Conservation (phyloP, 805 yeast species). For the Monosporozyma servazzii region DNA sequence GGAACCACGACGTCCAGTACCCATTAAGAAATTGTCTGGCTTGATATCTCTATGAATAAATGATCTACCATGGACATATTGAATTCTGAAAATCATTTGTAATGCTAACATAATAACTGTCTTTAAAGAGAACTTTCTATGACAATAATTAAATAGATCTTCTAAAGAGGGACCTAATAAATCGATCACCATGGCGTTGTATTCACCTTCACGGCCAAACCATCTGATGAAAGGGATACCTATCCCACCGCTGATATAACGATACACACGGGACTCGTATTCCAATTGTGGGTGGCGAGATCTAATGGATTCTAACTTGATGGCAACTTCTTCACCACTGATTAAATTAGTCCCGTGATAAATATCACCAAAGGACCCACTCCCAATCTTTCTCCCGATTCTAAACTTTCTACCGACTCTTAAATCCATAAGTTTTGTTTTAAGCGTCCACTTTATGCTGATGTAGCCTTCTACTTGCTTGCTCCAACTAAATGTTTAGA, state of each 20-base stretch:
- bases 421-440: too few species aligned
- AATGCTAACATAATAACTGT: conserved; percentile 91
- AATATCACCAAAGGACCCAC: conserved; percentile 96
- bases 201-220: conserved; percentile 96
- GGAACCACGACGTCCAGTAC: conserved; percentile 91
- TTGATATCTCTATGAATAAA: conserved; percentile 82
- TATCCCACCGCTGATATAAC: conserved; percentile 91
- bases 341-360: conserved; percentile 89
- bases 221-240: conserved; percentile 97
- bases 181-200: conserved; percentile 95
- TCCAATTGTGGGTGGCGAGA: conserved; percentile 97
- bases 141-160: conserved; percentile 92
- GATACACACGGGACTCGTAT: conserved; percentile 94
- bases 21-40: conserved; percentile 78
- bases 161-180: conserved; percentile 91
- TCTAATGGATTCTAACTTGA: conserved; percentile 80
- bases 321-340: conserved; percentile 96
- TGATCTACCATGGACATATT: conserved; percentile 90
- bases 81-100: conserved; percentile 89
- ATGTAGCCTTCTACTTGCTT: too few species aligned
- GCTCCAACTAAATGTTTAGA: too few species aligned
- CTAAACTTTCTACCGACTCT: conserved; percentile 93
- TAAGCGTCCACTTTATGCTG: too few species aligned
- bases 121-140: conserved; percentile 85
- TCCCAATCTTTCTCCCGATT: conserved; percentile 91